Conservation (phyloP, 1,284 basidiomycete genomes). For the Pseudozyma sp. region DNA sequence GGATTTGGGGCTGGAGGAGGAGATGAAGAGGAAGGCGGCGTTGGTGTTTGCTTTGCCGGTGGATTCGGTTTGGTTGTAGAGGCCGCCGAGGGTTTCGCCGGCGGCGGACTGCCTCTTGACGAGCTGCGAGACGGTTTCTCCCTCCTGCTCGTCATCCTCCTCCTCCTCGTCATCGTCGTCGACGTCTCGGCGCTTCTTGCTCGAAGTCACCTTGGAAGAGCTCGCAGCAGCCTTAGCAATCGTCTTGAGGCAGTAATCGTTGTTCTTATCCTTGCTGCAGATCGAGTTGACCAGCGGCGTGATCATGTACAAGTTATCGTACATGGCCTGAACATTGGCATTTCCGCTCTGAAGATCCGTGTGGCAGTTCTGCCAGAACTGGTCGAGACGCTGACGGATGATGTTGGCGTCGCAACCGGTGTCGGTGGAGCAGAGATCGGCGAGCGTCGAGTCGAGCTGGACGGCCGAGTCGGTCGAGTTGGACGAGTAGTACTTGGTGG, state of each 20-base stretch:
- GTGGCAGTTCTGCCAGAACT: slow-evolving; percentile 55
- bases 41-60: slow-evolving; percentile 40
- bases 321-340: slow-evolving; percentile 44
- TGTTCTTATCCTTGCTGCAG: slow-evolving; percentile 52
- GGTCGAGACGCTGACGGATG: slow-evolving; percentile 46
- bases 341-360: slow-evolving; percentile 51
- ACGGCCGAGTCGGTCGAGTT: slow-evolving; percentile 31
- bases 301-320: slow-evolving; percentile 64
- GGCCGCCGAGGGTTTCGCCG: slow-evolving; percentile 9
- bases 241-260: slow-evolving; percentile 55
- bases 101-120: slow-evolving; percentile 22
- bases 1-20: slow-evolving; percentile 40
- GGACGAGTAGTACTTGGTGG: slow-evolving; percentile 54
- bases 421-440: slow-evolving; percentile 47
- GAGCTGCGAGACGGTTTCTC: slow-evolving; percentile 22
- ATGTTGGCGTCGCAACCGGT: slow-evolving; percentile 51
- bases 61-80: slow-evolving; percentile 27
- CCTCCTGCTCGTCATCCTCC: slow-evolving; percentile 13
- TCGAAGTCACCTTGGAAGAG: slow-evolving; percentile 10
- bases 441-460: slow-evolving; percentile 49
- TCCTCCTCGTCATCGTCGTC: slow-evolving; percentile 10
- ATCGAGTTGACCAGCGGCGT: slow-evolving; percentile 59
- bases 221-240: slow-evolving; percentile 45
- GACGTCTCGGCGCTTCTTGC: slow-evolving; percentile 17
- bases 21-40: slow-evolving; percentile 63